These are phyloP conservation scores for Rhynchosporium secalis DNA, from an alignment of 2,329 filamentous ascomycete species.

Conservation along the genomic window DNA sequence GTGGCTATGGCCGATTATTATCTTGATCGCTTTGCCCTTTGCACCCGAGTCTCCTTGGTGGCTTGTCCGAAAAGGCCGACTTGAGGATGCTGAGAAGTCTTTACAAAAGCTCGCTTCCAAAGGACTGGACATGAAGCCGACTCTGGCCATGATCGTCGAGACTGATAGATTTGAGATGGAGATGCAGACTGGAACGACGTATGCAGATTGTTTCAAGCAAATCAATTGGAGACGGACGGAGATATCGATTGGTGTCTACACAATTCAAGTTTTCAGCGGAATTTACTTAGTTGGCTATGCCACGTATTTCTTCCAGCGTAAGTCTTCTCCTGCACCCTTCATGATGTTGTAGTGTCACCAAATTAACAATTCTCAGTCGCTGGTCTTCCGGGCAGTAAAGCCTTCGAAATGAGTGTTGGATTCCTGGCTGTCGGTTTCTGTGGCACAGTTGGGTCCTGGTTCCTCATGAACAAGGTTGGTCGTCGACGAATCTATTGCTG, in stretches of 20 bases:
- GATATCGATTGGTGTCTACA: slow-evolving; percentile 29
- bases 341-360: neutral
- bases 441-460: slow-evolving; percentile 52
- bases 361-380: slow-evolving; percentile 32
- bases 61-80: slow-evolving; percentile 46
- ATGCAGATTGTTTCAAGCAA: slow-evolving; percentile 33
- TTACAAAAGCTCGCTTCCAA: slow-evolving; percentile 40
- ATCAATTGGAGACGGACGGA: slow-evolving; percentile 29
- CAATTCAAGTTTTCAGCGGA: slow-evolving; percentile 28
- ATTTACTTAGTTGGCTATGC: slow-evolving; percentile 44
- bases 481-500: slow-evolving; percentile 50
- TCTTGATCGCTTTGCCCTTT: slow-evolving; percentile 49
- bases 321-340: neutral
- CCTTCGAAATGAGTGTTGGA: slow-evolving; percentile 55
- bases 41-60: slow-evolving; percentile 51
- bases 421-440: slow-evolving; percentile 48
- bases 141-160: slow-evolving; percentile 22
- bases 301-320: slow-evolving; percentile 49
- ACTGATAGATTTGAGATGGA: slow-evolving; percentile 50
- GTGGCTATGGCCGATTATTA: slow-evolving; percentile 49
- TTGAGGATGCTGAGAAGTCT: slow-evolving; percentile 48
- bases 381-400: slow-evolving; percentile 48
- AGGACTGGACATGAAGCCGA: slow-evolving; percentile 17
- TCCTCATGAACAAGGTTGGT: slow-evolving; percentile 47
- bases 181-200: slow-evolving; percentile 40